Percentiles rank a stretch among this genome's conserved stretches.
These are phyloP conservation scores for Houttuynia cordata DNA, from an alignment of 164 flowering plant genomes.

Conservation along the genomic window DNA sequence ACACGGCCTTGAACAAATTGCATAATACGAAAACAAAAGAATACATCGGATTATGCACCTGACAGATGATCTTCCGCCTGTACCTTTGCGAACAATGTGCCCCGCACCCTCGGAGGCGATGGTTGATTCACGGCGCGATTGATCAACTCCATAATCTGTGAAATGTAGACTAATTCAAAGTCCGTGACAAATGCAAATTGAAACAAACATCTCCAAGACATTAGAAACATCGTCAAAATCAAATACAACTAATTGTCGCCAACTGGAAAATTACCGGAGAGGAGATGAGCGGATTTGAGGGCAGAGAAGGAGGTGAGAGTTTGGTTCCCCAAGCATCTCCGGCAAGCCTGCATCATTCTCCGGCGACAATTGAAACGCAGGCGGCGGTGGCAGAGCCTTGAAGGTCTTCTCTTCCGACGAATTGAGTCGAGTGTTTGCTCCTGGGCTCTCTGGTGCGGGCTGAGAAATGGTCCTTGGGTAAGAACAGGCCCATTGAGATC, in stretches of 20 bases:
- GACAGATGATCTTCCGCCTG: slow-evolving; percentile 98
- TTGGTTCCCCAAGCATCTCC: slow-evolving; percentile 3
- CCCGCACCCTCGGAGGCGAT: slow-evolving; percentile 57
- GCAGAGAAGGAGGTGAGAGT: neutral
- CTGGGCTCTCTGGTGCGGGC: neutral
- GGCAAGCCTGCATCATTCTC: slow-evolving; percentile 9
- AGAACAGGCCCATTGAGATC: too few species aligned
- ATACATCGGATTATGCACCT: slow-evolving; percentile 31
- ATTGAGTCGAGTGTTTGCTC: neutral
- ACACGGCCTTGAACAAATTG: neutral
- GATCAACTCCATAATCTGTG: slow-evolving; percentile 52
- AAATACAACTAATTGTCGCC: neutral
- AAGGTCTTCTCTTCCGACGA: neutral
- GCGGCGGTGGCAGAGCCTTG: neutral
- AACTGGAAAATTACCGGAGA: slow-evolving; percentile 2
- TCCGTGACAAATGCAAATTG: neutral
- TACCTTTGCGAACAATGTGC: slow-evolving; percentile 86
- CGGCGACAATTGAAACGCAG: neutral
- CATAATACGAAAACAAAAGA: neutral
- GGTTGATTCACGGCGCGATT: slow-evolving; percentile 48
- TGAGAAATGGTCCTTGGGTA: too few species aligned
- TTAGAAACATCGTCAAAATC: neutral
- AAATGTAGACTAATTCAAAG: neutral
- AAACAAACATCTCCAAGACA: neutral
- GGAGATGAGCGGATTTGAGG: slow-evolving; percentile 1